A percentile compares a stretch with the other conserved stretches of the same genome.
phyloP scores from a whole-genome alignment of 2,329 filamentous ascomycete genomes.

The Cladosporium velox region DNA sequence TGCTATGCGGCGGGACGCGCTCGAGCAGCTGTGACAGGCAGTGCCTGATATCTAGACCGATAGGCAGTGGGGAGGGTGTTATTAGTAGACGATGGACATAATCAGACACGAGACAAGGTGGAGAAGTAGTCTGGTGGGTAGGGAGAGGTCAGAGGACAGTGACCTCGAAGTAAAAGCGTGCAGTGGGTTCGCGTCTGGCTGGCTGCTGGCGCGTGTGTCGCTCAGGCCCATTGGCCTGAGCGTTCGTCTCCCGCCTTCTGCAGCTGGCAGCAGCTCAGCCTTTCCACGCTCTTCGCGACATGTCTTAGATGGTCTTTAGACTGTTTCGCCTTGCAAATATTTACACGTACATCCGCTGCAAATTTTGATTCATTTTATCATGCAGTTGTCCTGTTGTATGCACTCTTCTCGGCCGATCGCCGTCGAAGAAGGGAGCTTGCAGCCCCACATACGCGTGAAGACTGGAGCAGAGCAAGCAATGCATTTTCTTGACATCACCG shows the following conservation, averaged over 20 bases:
- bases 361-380: neutral
- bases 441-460: conserved; percentile 8
- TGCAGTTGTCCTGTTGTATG: neutral
- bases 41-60: neutral
- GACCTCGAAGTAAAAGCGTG: conserved; percentile 17
- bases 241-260: neutral
- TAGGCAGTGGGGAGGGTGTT: neutral
- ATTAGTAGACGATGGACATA: conserved; percentile 15
- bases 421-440: neutral
- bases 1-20: conserved; percentile 19
- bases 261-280: neutral
- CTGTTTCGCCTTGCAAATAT: neutral
- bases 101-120: conserved; percentile 4
- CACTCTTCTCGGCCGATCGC: neutral
- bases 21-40: conserved; percentile 4
- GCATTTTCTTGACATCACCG: neutral
- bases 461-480: neutral
- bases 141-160: conserved; percentile 11
- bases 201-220: conserved; percentile 4
- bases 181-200: conserved; percentile 17
- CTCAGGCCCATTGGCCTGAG: conserved; percentile 1
- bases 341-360: neutral
- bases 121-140: neutral
- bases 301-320: neutral
- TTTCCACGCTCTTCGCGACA: conserved; percentile 3